These are phyloP conservation scores for Amanita polypyramis DNA, from an alignment of 768 basidiomycete species.

Conservation along the genomic window DNA sequence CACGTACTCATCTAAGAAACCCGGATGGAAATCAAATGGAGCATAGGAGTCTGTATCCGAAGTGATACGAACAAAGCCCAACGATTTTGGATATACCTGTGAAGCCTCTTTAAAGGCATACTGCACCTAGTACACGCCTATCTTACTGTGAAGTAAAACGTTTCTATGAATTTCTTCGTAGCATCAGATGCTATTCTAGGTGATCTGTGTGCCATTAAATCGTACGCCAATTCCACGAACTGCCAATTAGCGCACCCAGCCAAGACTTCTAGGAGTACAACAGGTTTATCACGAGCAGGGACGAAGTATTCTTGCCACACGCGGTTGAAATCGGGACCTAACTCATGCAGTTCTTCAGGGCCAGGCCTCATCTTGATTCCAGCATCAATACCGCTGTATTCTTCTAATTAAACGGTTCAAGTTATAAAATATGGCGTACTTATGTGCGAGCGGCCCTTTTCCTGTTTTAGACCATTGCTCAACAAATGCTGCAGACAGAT, in stretches of 20 bases:
- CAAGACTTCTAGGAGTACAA: conserved; percentile 30
- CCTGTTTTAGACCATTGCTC: conserved; percentile 25
- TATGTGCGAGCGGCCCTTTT: conserved; percentile 40
- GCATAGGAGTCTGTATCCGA: conserved; percentile 30
- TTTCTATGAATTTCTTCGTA: conserved; percentile 18
- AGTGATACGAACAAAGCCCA: conserved; percentile 38
- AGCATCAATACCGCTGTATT: conserved; percentile 37
- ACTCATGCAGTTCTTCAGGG: conserved; percentile 35
- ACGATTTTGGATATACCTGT: conserved; percentile 37
- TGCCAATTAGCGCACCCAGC: conserved; percentile 23
- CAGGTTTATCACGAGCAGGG: conserved; percentile 44
- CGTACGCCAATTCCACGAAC: not conserved
- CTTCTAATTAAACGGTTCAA: conserved; percentile 8
- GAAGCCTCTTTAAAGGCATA: not conserved
- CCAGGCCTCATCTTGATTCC: conserved; percentile 49
- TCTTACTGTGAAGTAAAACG: conserved; percentile 13
- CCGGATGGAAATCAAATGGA: conserved; percentile 33
- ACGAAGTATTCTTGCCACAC: conserved; percentile 43
- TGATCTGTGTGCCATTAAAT: conserved; percentile 8
- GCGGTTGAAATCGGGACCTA: conserved; percentile 37
- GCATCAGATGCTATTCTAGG: conserved; percentile 12
- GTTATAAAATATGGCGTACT: conserved; percentile 23
- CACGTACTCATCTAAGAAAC: conserved; percentile 32
- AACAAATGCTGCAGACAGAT: conserved; percentile 10
- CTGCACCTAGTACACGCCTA: not conserved